A percentile compares a stretch with the other conserved stretches of the same genome.
These are phyloP conservation scores for Umbelopsis sp. DNA, from an alignment of 371 early-diverging fungal genomes.

Conservation along the genomic window DNA sequence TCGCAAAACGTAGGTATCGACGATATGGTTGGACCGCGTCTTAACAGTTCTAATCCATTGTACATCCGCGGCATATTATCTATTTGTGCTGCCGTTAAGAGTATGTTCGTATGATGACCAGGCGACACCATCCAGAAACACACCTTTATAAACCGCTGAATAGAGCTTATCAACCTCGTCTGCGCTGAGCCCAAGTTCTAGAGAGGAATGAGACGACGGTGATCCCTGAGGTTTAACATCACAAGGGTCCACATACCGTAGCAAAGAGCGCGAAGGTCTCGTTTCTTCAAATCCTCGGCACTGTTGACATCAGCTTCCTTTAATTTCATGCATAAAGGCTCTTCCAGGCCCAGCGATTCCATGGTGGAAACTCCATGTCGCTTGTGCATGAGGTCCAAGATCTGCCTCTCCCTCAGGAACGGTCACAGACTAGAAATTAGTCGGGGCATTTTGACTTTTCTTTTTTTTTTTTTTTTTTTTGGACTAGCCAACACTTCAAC, in stretches of 20 bases:
- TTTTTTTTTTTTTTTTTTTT: neutral
- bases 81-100: neutral
- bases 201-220: neutral
- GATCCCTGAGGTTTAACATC: neutral
- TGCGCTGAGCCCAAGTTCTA: neutral
- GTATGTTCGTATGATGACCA: neutral
- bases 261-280: neutral
- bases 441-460: conserved; percentile 1
- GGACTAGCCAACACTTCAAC: neutral
- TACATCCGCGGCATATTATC: conserved; percentile 3
- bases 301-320: neutral
- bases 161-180: neutral
- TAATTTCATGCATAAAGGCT: neutral
- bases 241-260: neutral
- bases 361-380: neutral
- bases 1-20: conserved; percentile 14
- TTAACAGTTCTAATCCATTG: neutral
- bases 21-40: neutral
- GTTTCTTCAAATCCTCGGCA: neutral
- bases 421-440: neutral
- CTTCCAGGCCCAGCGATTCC: neutral
- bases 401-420: neutral
- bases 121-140: neutral
- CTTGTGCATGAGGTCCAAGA: neutral
- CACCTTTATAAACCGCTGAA: neutral